Evolutionary conservation across 352 stramenopile species (phyloP).

Genomic region (Phytophthora hybrid): DNA sequence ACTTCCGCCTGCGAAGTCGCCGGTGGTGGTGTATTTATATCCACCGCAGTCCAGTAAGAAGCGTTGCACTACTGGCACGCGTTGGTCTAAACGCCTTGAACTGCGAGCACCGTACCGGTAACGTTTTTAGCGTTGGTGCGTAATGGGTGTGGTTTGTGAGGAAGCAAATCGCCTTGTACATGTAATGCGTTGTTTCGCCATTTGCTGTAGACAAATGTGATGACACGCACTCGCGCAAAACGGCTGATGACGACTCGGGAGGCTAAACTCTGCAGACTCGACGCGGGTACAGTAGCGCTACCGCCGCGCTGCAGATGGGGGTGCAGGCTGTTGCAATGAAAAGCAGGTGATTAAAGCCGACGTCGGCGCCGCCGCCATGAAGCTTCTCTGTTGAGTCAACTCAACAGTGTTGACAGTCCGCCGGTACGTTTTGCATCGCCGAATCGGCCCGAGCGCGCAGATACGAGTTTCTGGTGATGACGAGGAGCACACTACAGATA

Average conservation of each 20-base stretch:
- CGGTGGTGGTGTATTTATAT: no score
- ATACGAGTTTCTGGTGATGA: not conserved
- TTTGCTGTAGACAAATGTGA: not conserved
- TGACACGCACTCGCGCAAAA: no score
- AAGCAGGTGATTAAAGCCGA: constrained; percentile 4
- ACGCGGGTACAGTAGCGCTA: no score
- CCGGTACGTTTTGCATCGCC: constrained; percentile 7
- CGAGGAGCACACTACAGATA: not conserved
- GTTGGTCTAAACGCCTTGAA: not conserved
- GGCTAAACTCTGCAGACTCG: not conserved
- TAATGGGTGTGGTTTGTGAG: no score
- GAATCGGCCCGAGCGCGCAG: not conserved
- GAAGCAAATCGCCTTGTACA: no score
- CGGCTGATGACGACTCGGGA: no score
- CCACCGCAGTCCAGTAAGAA: no score
- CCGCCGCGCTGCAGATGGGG: not conserved
- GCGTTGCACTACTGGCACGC: not conserved
- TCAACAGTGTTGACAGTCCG: not conserved
- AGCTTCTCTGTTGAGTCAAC: constrained; percentile 3
- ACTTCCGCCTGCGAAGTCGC: no score
- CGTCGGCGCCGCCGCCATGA: not conserved
- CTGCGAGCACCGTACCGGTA: no score
- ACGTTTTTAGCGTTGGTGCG: no score
- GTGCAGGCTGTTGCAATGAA: constrained; percentile 11
- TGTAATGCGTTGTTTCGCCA: not conserved